Evolutionary conservation across 2,329 filamentous ascomycete genomes (phyloP).

Genomic region (Alternaria gaisen): DNA sequence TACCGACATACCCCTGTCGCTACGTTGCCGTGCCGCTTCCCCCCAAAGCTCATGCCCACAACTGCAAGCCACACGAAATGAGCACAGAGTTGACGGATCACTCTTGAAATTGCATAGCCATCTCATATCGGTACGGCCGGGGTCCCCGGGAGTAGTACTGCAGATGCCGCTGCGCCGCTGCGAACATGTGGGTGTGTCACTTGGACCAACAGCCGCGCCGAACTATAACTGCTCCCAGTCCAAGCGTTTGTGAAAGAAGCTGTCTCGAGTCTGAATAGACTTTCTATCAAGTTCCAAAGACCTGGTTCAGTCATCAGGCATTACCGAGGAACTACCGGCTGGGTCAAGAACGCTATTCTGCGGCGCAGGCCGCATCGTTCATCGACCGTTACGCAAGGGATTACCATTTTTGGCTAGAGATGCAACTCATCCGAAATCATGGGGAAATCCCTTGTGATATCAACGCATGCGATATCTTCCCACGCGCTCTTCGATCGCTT

Average conservation of each 20-base stretch:
- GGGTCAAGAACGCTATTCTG: background rate
- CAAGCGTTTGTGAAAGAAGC: background rate
- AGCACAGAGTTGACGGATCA: background rate
- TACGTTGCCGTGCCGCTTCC: slow-evolving; percentile 1
- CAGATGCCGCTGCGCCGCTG: slow-evolving; percentile 1
- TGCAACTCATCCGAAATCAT: background rate
- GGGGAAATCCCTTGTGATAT: background rate
- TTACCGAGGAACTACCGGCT: background rate
- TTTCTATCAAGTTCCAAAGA: background rate
- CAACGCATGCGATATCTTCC: background rate
- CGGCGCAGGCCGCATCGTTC: background rate
- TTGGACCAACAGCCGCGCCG: background rate
- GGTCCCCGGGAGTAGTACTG: background rate
- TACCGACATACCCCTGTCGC: slow-evolving; percentile 1
- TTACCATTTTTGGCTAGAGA: background rate
- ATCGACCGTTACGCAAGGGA: background rate
- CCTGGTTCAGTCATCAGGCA: background rate
- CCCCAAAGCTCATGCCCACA: slow-evolving; percentile 4
- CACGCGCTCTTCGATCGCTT: background rate
- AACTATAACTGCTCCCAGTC: background rate
- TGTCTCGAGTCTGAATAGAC: background rate
- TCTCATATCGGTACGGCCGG: background rate
- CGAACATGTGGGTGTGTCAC: slow-evolving; percentile 4
- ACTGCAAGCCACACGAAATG: slow-evolving; percentile 4
- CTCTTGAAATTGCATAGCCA: background rate